These are phyloP conservation scores for Boechera divaricarpa DNA, from an alignment of 345 rosid genomes.

Conservation along the genomic window DNA sequence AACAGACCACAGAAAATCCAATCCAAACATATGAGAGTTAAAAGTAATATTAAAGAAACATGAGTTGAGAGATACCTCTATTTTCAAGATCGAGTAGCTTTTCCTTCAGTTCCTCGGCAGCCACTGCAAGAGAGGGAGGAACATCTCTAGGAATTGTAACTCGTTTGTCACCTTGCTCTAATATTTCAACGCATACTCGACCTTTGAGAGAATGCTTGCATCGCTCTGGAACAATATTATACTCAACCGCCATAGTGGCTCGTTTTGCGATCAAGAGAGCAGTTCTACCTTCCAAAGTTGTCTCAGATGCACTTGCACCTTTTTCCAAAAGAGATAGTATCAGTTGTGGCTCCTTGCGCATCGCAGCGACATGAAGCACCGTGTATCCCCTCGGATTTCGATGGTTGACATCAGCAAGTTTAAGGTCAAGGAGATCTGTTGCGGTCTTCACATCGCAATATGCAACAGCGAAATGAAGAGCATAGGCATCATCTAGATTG, in stretches of 20 bases:
- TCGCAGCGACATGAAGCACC: conserved; percentile 85
- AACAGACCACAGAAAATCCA: not conserved
- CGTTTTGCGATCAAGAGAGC: conserved; percentile 77
- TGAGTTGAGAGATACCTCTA: conserved; percentile 60
- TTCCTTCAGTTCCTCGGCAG: conserved; percentile 63
- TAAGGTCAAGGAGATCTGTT: conserved; percentile 62
- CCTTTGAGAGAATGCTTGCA: conserved; percentile 61
- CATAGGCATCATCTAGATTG: conserved; percentile 68
- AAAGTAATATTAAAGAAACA: not conserved
- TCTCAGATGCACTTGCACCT: conserved; percentile 71
- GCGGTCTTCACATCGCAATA: conserved; percentile 81
- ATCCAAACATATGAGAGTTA: not conserved
- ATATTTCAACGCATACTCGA: conserved; percentile 70
- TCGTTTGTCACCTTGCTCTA: conserved; percentile 70
- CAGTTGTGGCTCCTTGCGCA: conserved; percentile 75
- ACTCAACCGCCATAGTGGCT: conserved; percentile 68
- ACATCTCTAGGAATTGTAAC: conserved; percentile 62
- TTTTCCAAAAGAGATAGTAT: conserved; percentile 66
- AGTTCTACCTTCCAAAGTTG: conserved; percentile 68
- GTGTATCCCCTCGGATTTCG: conserved; percentile 73
- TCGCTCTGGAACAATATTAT: conserved; percentile 48
- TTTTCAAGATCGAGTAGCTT: conserved; percentile 70
- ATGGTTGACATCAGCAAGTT: conserved; percentile 69
- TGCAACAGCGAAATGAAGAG: conserved; percentile 87
- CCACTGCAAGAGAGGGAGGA: conserved; percentile 63